Conservation (phyloP, 2,329 filamentous ascomycete species). For the Talaromyces amestolkiae region DNA sequence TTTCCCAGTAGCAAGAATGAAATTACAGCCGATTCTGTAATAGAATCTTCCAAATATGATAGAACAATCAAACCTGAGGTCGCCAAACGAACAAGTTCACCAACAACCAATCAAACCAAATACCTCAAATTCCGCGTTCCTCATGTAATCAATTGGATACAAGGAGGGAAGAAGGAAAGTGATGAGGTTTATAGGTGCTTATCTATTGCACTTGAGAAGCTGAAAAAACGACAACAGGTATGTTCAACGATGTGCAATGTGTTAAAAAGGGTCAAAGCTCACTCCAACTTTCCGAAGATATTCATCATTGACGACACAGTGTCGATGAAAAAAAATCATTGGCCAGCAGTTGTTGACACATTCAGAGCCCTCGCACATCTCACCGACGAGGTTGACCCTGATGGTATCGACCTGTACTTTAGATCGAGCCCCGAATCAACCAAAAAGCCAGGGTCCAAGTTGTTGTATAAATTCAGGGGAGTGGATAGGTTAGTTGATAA, state of each 20-base stretch:
- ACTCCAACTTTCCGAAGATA: background rate
- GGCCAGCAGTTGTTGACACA: background rate
- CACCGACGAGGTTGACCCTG: background rate
- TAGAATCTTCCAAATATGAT: background rate
- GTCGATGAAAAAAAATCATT: background rate
- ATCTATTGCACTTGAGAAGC: background rate
- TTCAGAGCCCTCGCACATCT: background rate
- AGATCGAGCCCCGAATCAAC: background rate
- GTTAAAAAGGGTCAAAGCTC: background rate
- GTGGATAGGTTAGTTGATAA: background rate
- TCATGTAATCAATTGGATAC: background rate
- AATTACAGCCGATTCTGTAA: background rate
- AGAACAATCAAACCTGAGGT: background rate
- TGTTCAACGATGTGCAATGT: background rate
- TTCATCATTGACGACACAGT: background rate
- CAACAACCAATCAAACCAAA: background rate
- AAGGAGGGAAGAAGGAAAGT: background rate
- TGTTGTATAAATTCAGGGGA: background rate
- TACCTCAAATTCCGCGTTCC: background rate
- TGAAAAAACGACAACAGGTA: slow-evolving; percentile 1
- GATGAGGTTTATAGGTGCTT: background rate
- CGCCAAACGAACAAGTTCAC: background rate
- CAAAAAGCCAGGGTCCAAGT: background rate
- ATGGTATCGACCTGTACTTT: slow-evolving; percentile 1
- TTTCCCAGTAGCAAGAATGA: background rate